These are phyloP conservation scores for Trichosporon asahii DNA, from an alignment of 1,284 basidiomycete genomes.

Conservation along the genomic window DNA sequence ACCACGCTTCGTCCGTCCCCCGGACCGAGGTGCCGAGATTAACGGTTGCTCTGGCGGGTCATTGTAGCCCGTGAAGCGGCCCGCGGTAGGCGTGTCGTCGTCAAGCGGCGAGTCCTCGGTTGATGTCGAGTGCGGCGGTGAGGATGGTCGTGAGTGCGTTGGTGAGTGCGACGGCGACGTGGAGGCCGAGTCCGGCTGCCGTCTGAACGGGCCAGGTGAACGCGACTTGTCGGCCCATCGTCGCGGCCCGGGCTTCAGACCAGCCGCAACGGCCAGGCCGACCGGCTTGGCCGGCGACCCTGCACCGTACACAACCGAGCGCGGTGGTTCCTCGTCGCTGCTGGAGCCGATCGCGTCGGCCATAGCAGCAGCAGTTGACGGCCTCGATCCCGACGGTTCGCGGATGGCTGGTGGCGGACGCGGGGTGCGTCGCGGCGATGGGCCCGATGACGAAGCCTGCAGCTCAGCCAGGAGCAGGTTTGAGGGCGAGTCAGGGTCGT, in stretches of 20 bases:
- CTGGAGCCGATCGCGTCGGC: slow-evolving; percentile 26
- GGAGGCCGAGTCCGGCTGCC: slow-evolving; percentile 15
- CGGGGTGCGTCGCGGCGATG: neutral
- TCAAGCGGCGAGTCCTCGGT: slow-evolving; percentile 6
- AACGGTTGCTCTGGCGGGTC: neutral
- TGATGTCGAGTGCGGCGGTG: neutral
- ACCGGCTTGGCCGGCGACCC: slow-evolving; percentile 18
- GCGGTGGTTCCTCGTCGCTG: slow-evolving; percentile 38
- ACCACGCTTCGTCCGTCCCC: slow-evolving; percentile 4
- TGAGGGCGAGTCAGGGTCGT: slow-evolving; percentile 38
- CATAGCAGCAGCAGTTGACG: slow-evolving; percentile 13
- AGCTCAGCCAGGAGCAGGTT: slow-evolving; percentile 45
- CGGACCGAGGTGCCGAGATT: neutral
- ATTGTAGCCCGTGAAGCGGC: neutral
- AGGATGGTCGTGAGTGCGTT: neutral
- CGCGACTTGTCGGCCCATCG: slow-evolving; percentile 10
- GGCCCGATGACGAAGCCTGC: slow-evolving; percentile 16
- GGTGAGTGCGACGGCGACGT: slow-evolving; percentile 1
- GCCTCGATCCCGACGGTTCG: neutral
- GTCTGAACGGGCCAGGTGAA: slow-evolving; percentile 22
- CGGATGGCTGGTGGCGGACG: neutral
- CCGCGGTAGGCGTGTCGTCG: neutral
- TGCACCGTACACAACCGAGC: slow-evolving; percentile 35
- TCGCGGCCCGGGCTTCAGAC: neutral
- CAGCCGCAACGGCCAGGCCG: neutral